Evolutionary conservation across 2,329 filamentous ascomycete genomes (phyloP).

Genomic region (Penicillium sp.): DNA sequence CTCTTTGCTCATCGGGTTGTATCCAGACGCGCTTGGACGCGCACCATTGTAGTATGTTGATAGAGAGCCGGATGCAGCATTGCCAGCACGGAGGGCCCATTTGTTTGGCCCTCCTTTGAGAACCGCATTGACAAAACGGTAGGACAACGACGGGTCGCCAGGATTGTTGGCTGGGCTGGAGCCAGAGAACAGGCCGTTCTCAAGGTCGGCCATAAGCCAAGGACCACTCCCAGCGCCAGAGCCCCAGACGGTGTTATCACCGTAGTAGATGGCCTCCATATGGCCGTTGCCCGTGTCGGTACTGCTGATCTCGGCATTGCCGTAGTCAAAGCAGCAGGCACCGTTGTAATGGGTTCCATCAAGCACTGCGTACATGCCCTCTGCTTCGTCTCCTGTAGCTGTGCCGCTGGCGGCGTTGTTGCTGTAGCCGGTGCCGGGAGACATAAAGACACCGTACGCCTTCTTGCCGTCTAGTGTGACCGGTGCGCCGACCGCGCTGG

Average conservation of each 20-base stretch:
- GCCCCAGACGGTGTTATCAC: slow-evolving; percentile 55
- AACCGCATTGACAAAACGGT: slow-evolving; percentile 57
- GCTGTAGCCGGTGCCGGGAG: slow-evolving; percentile 62
- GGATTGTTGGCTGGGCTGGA: slow-evolving; percentile 47
- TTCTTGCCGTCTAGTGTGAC: slow-evolving; percentile 60
- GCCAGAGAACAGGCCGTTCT: slow-evolving; percentile 65
- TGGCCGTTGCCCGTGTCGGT: slow-evolving; percentile 59
- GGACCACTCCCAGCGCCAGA: slow-evolving; percentile 58
- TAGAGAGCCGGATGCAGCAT: slow-evolving; percentile 54
- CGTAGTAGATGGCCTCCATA: slow-evolving; percentile 69
- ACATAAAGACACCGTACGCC: slow-evolving; percentile 63
- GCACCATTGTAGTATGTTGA: slow-evolving; percentile 59
- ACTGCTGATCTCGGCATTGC: slow-evolving; percentile 55
- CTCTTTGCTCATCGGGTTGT: slow-evolving; percentile 64
- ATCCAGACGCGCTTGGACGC: slow-evolving; percentile 53
- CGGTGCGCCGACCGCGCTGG: slow-evolving; percentile 59
- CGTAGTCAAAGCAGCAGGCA: slow-evolving; percentile 53
- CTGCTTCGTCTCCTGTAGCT: slow-evolving; percentile 54
- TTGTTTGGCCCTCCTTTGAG: slow-evolving; percentile 57
- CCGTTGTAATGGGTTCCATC: slow-evolving; percentile 37
- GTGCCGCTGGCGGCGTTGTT: slow-evolving; percentile 55
- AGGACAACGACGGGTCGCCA: slow-evolving; percentile 52
- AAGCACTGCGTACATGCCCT: slow-evolving; percentile 37
- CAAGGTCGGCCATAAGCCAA: slow-evolving; percentile 68
- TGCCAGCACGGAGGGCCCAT: slow-evolving; percentile 61